Evolutionary conservation across 306 rosid species (phyloP), one percentile per base, ranked within the genome.

Genomic region (Oxytropis ochrocephala): DNA sequence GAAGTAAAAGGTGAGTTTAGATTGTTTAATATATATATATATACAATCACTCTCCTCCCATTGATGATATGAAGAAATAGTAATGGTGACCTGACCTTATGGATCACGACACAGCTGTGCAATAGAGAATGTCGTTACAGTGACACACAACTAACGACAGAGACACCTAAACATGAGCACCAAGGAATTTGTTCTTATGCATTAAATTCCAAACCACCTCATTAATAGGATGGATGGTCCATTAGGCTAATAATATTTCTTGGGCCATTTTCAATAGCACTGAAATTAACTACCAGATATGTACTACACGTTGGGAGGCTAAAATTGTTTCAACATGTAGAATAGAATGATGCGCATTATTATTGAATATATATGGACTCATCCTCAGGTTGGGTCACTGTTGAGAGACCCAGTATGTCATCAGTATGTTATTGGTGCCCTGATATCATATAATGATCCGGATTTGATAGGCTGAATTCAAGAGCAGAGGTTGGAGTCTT

Each of bases 121-220:
- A 36, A 76, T 51, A 64, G 55, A 48, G 89, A 85, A 85, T 80
- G 91, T 78, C 89, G 68, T 67, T 44, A 67, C 32, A 83, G 67
- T 39, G 85, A 75, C 79, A 72, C 51, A 60, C 67, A 78, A 76
- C 80, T 41, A 53, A 53, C 72, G 7, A 66, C 6, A 32, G 21
- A 6, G 62, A 83, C 77, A 59, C 21, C 55, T 11, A 59, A 44
- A 17, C 27, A 47, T 69, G 64, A 57, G 67, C 61, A 51, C 79
- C 79, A 74, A 27, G 66, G 73, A 70, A 78, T 71, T 59, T 61
- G 54, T 58, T 53, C 54, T 42, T 14, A 68, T 71, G 43, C 60
- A 66, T 73, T 84, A 68, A 82, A 73, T 78, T 75, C 49, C 53
- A 78, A 72, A 77, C 84, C 5, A 66, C 80, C 89, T 64, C 54